These are phyloP conservation scores for Odontarrhena argentea DNA, from an alignment of 345 rosid genomes.

Conservation along the genomic window DNA sequence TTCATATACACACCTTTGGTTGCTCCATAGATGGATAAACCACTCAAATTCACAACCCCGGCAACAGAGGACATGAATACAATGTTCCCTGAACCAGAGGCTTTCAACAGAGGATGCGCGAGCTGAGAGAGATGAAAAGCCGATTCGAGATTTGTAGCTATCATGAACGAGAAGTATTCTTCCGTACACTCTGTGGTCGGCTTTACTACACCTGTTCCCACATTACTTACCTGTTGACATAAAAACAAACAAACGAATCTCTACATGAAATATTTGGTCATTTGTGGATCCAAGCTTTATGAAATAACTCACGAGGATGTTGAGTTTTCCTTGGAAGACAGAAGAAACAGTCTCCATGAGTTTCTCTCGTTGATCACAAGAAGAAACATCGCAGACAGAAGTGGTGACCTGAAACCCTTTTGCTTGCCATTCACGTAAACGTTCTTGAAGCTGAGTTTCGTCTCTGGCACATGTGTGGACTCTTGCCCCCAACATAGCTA, in stretches of 20 bases:
- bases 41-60: no score
- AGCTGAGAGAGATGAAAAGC: slow-evolving; percentile 24
- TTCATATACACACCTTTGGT: no score
- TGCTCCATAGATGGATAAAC: no score
- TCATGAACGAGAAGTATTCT: slow-evolving; percentile 15
- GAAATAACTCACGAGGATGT: slow-evolving; percentile 33
- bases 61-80: slow-evolving; percentile 16
- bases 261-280: no score
- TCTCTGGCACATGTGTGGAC: slow-evolving; percentile 40
- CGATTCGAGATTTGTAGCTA: slow-evolving; percentile 25
- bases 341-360: slow-evolving; percentile 43
- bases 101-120: slow-evolving; percentile 31
- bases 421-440: slow-evolving; percentile 36
- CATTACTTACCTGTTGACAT: slow-evolving; percentile 12
- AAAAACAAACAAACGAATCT: not conserved
- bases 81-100: slow-evolving; percentile 25
- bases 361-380: slow-evolving; percentile 25
- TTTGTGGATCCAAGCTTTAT: no score
- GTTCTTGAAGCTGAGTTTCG: slow-evolving; percentile 32
- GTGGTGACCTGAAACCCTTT: slow-evolving; percentile 30
- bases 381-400: slow-evolving; percentile 37
- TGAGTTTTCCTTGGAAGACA: slow-evolving; percentile 38
- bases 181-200: slow-evolving; percentile 23
- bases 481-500: slow-evolving; percentile 34
- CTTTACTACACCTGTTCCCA: slow-evolving; percentile 9